phyloP scores from a whole-genome alignment of 2,329 filamentous ascomycete genomes.

The Pseudocercospora fijiensis region DNA sequence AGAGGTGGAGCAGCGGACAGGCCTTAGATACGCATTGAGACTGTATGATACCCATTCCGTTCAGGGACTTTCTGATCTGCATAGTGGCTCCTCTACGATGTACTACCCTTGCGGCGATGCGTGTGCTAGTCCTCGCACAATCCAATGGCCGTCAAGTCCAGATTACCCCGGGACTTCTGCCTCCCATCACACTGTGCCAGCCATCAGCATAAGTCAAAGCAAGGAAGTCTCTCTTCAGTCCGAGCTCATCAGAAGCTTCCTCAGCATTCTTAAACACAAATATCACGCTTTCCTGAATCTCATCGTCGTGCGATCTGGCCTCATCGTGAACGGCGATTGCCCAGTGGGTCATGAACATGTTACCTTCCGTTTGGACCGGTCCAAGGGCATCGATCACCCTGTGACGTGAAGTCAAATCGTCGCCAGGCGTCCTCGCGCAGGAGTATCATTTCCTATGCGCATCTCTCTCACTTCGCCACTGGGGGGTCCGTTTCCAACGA shows the following conservation, averaged over 20 bases:
- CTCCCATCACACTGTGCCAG: neutral
- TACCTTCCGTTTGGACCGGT: neutral
- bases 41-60: conserved; percentile 20
- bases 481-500: too few species aligned
- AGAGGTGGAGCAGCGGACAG: conserved; percentile 41
- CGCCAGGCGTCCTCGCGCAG: neutral
- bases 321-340: neutral
- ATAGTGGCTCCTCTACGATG: neutral
- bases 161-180: neutral
- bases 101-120: too few species aligned
- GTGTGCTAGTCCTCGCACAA: neutral
- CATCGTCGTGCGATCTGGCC: neutral
- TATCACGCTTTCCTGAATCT: neutral
- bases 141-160: neutral
- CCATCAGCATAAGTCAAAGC: neutral
- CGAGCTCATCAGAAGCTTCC: neutral
- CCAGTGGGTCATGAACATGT: neutral
- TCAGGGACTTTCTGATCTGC: neutral
- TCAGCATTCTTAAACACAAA: neutral
- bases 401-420: neutral
- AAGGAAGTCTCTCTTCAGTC: neutral
- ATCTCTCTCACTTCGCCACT: too few species aligned
- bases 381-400: neutral
- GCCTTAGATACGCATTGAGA: conserved; percentile 27
- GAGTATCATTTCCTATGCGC: neutral